Conservation (phyloP, 2,329 filamentous ascomycete species). For the Xylariaceae sp. region DNA sequence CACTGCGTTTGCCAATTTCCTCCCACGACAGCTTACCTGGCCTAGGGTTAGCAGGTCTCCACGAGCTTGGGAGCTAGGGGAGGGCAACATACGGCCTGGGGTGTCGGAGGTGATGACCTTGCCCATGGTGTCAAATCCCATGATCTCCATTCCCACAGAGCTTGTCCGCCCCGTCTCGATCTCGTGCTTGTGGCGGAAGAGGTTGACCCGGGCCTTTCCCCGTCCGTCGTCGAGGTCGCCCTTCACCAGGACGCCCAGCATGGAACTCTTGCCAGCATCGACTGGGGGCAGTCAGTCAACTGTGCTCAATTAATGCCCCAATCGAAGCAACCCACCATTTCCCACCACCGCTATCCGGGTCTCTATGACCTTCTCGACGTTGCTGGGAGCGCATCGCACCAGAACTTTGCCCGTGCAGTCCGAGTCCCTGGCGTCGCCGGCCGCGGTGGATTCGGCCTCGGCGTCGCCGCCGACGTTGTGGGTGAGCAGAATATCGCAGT, state of each 20-base stretch:
- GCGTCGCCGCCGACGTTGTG: constrained; percentile 75
- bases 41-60: constrained; percentile 12
- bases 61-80: background rate
- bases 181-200: constrained; percentile 97
- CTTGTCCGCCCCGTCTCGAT: constrained; percentile 92
- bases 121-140: constrained; percentile 88
- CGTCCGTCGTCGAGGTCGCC: constrained; percentile 91
- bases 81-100: constrained; percentile 60
- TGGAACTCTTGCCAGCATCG: constrained; percentile 93
- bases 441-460: constrained; percentile 54
- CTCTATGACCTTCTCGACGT: constrained; percentile 84
- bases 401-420: constrained; percentile 80
- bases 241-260: constrained; percentile 92
- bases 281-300: constrained; percentile 42
- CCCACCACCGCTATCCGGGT: constrained; percentile 94
- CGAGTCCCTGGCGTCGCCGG: constrained; percentile 55
- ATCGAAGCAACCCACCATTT: constrained; percentile 53
- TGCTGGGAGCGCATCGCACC: constrained; percentile 65
- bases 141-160: constrained; percentile 97
- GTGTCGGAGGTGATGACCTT: constrained; percentile 75
- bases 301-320: background rate
- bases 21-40: constrained; percentile 76
- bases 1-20: constrained; percentile 88
- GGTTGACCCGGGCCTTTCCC: constrained; percentile 86
- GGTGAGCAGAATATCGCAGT: constrained; percentile 79